These are phyloP conservation scores for Rhododendron ferrugineum DNA, from an alignment of 148 eudicot species.

Conservation along the genomic window DNA sequence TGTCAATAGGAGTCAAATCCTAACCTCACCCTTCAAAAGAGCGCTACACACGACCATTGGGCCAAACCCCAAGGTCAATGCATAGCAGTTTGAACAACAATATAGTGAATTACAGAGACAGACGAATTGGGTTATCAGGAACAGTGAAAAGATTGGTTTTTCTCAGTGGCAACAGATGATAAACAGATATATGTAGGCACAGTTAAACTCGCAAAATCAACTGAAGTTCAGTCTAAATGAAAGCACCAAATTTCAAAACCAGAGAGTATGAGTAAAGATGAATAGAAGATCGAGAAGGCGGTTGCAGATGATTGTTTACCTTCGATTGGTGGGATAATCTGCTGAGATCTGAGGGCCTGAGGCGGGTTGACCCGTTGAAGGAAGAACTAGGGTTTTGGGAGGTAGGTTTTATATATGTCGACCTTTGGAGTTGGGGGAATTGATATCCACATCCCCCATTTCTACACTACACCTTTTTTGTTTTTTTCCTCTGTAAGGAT, in stretches of 20 bases:
- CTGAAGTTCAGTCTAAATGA: background rate
- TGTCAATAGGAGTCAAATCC: too few species aligned
- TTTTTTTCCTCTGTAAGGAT: too few species aligned
- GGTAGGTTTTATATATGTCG: background rate
- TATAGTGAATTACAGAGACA: background rate
- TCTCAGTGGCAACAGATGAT: background rate
- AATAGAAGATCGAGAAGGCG: background rate
- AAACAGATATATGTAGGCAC: background rate
- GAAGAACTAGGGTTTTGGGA: constrained; percentile 1
- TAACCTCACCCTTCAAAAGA: too few species aligned
- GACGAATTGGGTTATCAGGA: background rate
- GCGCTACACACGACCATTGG: too few species aligned
- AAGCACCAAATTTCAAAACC: background rate
- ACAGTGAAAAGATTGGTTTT: background rate
- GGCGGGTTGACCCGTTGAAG: background rate
- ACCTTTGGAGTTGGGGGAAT: too few species aligned
- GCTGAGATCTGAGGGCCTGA: background rate
- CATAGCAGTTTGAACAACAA: background rate
- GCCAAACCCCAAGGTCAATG: background rate
- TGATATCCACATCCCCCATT: too few species aligned
- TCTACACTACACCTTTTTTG: too few species aligned
- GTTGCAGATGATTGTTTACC: background rate
- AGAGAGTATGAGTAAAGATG: background rate
- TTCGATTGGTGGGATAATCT: background rate
- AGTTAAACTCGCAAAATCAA: background rate